Base-by-base conservation (phyloP, 2,329 filamentous ascomycete species). In the Penicillium sp. region DNA sequence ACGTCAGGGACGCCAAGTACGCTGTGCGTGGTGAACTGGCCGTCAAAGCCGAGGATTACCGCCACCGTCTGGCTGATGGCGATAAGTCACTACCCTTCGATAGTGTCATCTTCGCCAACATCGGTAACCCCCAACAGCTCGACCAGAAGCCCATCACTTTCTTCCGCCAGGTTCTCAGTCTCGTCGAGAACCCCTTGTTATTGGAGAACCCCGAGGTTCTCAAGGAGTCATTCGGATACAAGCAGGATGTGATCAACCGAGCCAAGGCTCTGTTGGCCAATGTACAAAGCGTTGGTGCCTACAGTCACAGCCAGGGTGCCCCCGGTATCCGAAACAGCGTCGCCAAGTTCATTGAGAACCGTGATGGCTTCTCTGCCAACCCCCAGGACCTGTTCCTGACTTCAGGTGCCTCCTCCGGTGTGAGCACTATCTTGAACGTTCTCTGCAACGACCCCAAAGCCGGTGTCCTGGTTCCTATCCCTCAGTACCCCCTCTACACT, bases 81-180 rank as follows among this genome's bases (percentile, higher is more conserved):
- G 70, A 74, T 58, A 71, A 74, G 62, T 65, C 66, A n/a, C 81
- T 97, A 47, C 93, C 94, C 45, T 99, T 99, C 75, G 81, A 90
- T 67, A 83, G 91, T 56, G 87, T 99, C 75, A 93, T 99, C 78
- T 92, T 90, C 60, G 94, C 94, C 76, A 99, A 99, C 79, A 99
- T 99, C 70, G 94, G 94, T 70, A 99, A 99, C 80, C 94, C 94
- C 4, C 94, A 99, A 77, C 94, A 99, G 78, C 85, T 99, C 60
- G 94, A 97, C 78, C 94, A 99, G 82, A 95, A 97, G 81, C 94
- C 94, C 68, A 93, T 99, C 68, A 99, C 94, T 64, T 99, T 97
- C 82, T 97, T 99, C 85, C 87, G 94, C 65, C 93, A 99, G 78
- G 94, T 99, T 27, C 83, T 94, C 68, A 96, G 91, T 76, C 75